Percentiles rank a stretch among this genome's conserved stretches.
These are phyloP conservation scores for Corymbia maculata DNA, from an alignment of 345 rosid species.

Conservation along the genomic window DNA sequence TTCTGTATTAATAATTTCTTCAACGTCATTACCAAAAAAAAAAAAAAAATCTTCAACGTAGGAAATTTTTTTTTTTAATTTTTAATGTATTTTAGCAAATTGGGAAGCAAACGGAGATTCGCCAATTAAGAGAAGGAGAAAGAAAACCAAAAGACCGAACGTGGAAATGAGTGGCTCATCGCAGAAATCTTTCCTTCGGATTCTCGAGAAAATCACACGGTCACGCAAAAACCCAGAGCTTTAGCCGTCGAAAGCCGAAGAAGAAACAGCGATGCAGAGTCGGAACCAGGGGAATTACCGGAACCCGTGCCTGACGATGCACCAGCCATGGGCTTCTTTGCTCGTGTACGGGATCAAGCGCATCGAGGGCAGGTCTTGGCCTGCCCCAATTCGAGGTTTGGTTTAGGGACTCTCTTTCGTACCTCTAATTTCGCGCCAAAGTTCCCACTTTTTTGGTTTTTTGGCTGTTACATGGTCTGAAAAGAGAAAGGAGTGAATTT, in stretches of 20 bases:
- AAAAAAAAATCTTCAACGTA: too few species aligned
- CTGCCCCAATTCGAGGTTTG: constrained; percentile 37
- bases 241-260: not conserved
- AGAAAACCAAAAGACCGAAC: not conserved
- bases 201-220: not conserved
- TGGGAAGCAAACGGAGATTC: not conserved
- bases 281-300: constrained; percentile 27
- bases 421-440: not conserved
- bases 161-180: not conserved
- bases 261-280: not conserved
- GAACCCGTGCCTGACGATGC: constrained; percentile 23
- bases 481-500: not conserved
- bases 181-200: not conserved
- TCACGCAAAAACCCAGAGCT: not conserved
- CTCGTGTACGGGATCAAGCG: constrained; percentile 71
- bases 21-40: too few species aligned
- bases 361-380: constrained; percentile 86
- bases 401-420: not conserved
- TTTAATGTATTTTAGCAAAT: not conserved
- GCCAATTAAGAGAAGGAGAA: not conserved
- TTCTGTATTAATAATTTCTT: not conserved
- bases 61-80: not conserved
- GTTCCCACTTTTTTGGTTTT: not conserved
- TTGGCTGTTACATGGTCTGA: not conserved
- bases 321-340: too few species aligned